Percentiles rank a stretch among this genome's conserved stretches.
These are phyloP conservation scores for Tolypocladium sp. DNA, from an alignment of 2,329 filamentous ascomycete species.

Conservation along the genomic window DNA sequence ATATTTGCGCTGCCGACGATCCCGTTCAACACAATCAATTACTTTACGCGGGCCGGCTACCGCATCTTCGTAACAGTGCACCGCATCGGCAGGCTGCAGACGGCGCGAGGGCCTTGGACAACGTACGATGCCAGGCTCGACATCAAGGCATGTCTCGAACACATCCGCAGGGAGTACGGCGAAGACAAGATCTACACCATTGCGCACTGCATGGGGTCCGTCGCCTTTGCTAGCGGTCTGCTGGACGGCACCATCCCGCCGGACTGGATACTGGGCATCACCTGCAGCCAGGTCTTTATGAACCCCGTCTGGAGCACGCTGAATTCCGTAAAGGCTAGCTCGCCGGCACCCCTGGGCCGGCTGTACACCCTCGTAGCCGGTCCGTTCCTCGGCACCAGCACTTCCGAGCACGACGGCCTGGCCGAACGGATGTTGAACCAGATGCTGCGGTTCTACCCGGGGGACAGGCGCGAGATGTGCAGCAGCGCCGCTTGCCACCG, in stretches of 20 bases:
- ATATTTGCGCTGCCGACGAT: constrained; percentile 56
- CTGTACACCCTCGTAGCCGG: constrained; percentile 39
- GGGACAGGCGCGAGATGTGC: constrained; percentile 46
- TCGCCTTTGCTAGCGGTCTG: constrained; percentile 48
- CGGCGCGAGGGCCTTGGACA: constrained; percentile 43
- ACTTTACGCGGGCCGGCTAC: constrained; percentile 52
- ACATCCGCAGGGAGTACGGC: constrained; percentile 34
- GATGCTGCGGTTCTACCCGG: constrained; percentile 47
- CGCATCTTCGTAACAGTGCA: constrained; percentile 48
- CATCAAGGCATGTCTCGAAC: constrained; percentile 44
- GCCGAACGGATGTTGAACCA: constrained; percentile 46
- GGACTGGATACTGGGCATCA: constrained; percentile 48
- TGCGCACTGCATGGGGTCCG: constrained; percentile 55
- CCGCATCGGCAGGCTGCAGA: constrained; percentile 45
- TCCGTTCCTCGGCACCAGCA: constrained; percentile 46
- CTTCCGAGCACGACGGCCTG: constrained; percentile 29
- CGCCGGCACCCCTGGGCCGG: constrained; percentile 38
- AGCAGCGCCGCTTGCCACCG: constrained; percentile 54
- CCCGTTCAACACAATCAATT: constrained; percentile 53
- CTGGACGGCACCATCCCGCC: constrained; percentile 51
- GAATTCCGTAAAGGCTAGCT: constrained; percentile 47
- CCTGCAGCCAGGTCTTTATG: constrained; percentile 54
- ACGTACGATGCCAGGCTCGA: constrained; percentile 53
- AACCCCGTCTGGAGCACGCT: constrained; percentile 47
- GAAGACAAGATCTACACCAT: constrained; percentile 42